A percentile compares a stretch with the other conserved stretches of the same genome.
Evolutionary conservation across 441 rosid genomes (phyloP).

Genomic region (Rhodomyrtus psidioides): DNA sequence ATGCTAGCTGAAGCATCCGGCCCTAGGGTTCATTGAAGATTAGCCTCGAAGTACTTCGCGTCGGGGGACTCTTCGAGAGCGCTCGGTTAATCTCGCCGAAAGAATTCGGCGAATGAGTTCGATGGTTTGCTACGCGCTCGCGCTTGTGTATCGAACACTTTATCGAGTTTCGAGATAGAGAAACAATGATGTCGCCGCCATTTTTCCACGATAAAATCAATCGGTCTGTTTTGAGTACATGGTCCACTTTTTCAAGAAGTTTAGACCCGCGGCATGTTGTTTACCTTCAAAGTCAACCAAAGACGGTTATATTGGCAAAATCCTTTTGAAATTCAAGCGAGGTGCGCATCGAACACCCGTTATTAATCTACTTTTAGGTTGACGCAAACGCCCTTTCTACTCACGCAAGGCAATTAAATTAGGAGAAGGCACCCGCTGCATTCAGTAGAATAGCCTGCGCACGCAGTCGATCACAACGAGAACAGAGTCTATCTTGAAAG

Average conservation of each 20-base stretch:
- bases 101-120: background rate
- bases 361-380: too few species aligned
- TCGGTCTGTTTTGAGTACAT: too few species aligned
- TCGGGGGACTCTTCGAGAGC: background rate
- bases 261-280: too few species aligned
- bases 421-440: fast-evolving
- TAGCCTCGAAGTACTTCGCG: background rate
- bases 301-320: too few species aligned
- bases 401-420: fast-evolving
- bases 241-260: too few species aligned
- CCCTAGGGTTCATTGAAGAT: background rate
- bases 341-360: background rate
- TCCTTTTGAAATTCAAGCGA: too few species aligned
- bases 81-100: background rate
- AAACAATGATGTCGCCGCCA: too few species aligned
- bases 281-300: fast-evolving
- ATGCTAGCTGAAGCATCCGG: background rate
- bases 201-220: too few species aligned
- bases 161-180: background rate
- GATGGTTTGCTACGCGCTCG: fast-evolving
- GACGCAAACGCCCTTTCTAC: fast-evolving
- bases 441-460: fast-evolving
- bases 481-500: background rate
- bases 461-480: fast-evolving
- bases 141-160: fast-evolving